Conservation (phyloP, 2,329 filamentous ascomycete species). For the Exophiala sp. region DNA sequence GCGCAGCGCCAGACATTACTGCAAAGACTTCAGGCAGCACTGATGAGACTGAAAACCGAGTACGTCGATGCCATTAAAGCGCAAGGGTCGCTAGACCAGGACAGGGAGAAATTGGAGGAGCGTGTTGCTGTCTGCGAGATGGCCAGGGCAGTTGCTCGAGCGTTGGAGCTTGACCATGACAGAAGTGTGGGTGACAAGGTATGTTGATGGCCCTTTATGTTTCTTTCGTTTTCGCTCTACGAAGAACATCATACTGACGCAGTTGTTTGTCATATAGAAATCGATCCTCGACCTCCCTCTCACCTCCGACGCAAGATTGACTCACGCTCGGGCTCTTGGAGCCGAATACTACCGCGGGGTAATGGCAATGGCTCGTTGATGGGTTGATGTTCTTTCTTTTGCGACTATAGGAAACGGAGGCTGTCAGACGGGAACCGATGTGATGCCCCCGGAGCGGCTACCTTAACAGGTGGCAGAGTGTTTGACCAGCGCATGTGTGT, state of each 20-base stretch:
- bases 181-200: slow-evolving; percentile 17
- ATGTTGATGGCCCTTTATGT: too few relatives aligned
- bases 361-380: slow-evolving; percentile 47
- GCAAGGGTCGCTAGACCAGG: slow-evolving; percentile 46
- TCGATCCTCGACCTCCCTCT: slow-evolving; percentile 44
- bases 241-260: not conserved
- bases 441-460: too few relatives aligned
- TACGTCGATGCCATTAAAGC: slow-evolving; percentile 43
- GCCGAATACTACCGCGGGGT: slow-evolving; percentile 62
- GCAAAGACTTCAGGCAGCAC: slow-evolving; percentile 45
- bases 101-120: slow-evolving; percentile 51
- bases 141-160: slow-evolving; percentile 62
- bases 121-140: slow-evolving; percentile 77
- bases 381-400: too few relatives aligned
- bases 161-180: slow-evolving; percentile 13
- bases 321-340: slow-evolving; percentile 64
- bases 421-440: too few relatives aligned
- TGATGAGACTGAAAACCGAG: slow-evolving; percentile 39
- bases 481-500: too few relatives aligned
- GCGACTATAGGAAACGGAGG: too few relatives aligned
- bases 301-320: slow-evolving; percentile 65
- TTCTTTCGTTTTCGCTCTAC: too few relatives aligned
- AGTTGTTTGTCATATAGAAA: slow-evolving; percentile 34
- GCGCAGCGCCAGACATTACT: slow-evolving; percentile 40
- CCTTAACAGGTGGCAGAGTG: too few relatives aligned